Percentiles rank a stretch among this genome's conserved stretches.
These are phyloP conservation scores for Cryptococcus sp. DNA, from an alignment of 1,284 basidiomycete species.

Conservation along the genomic window DNA sequence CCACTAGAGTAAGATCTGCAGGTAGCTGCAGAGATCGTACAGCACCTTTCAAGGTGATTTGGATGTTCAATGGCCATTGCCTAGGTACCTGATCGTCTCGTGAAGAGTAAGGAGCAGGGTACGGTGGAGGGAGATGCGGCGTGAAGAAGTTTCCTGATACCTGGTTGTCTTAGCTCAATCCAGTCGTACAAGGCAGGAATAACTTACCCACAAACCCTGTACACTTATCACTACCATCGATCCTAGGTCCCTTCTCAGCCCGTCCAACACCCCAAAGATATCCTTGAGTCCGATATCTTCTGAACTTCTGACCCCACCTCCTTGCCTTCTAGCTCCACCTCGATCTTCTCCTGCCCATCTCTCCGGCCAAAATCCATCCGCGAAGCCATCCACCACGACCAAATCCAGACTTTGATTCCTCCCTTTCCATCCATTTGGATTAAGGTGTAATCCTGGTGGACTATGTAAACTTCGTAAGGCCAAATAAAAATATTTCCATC, in stretches of 20 bases:
- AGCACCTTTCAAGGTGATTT: conserved; percentile 30
- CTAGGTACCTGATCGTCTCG: background rate
- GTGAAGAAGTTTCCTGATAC: conserved; percentile 18
- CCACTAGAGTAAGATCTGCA: conserved; percentile 30
- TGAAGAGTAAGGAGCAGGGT: conserved; percentile 26
- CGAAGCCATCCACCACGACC: conserved; percentile 40
- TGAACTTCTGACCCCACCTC: conserved; percentile 9
- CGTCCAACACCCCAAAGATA: conserved; percentile 30
- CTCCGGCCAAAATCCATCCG: conserved; percentile 38
- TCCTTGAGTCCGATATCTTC: conserved; percentile 35
- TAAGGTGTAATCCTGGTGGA: conserved; percentile 1
- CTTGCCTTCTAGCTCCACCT: background rate
- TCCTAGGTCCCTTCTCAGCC: conserved; percentile 33
- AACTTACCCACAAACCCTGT: conserved; percentile 40
- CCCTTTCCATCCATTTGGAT: background rate
- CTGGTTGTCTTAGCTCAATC: too few species aligned
- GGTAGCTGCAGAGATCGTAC: conserved; percentile 28
- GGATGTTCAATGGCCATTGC: conserved; percentile 33
- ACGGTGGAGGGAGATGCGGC: conserved; percentile 39
- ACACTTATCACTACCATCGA: conserved; percentile 32
- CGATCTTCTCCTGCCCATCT: conserved; percentile 33
- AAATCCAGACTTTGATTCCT: conserved; percentile 16
- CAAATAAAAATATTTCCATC: conserved; percentile 19
- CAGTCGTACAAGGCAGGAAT: too few species aligned
- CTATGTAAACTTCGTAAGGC: conserved; percentile 16